Evolutionary conservation across 2,329 filamentous ascomycete genomes (phyloP), one percentile per base, ranked within the genome.

Genomic region (Paramyrothecium sp.): DNA sequence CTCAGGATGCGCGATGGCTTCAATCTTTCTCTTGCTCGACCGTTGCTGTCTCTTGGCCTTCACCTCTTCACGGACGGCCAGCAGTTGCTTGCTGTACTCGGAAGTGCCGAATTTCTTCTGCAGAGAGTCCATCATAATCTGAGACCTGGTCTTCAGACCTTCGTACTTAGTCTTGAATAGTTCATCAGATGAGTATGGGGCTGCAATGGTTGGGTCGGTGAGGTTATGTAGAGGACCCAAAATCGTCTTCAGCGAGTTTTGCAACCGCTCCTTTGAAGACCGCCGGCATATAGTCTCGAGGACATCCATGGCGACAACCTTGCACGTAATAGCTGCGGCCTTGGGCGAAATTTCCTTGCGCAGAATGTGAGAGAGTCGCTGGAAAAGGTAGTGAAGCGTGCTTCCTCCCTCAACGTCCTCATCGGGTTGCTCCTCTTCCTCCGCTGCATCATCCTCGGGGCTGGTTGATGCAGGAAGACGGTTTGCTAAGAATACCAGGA

Each of bases 1-100:
- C 75, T 95, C 94, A 2, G 95, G 95, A 68, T 89, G 85, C 53
- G 84, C 84, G 22, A 99, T 87, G 12, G 91, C 91, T 70, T 96
- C 93, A 62, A 98, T 91, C 75, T 91, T 91, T 67, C 95, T 85
- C 84, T 99, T 99, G 61, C 82, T 85, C 55, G 89, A 86, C 62
- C 96, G 80, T 67, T 87, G 85, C 69, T 91, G 86, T 63, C 95
- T 81, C 67, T 89, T 86, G 62, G 83, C 81, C 67, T 84, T 85
- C n/a, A 95, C 87, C 17, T 81, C 83, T 54, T 89, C 87, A 59
- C 91, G 86, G 7, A 96, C 91, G 46, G 83, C 82, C 44, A 90
- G 74, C 68, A 98, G 80, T 50, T 88, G 82, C 55, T 82, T 80
- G n/a, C 93, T 87, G 75, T 93, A 99, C 60, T 85, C 86, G 1